Evolutionary conservation across 768 basidiomycete species (phyloP), one percentile per base, ranked within the genome.

Genomic region (Pulveroboletus sp.): DNA sequence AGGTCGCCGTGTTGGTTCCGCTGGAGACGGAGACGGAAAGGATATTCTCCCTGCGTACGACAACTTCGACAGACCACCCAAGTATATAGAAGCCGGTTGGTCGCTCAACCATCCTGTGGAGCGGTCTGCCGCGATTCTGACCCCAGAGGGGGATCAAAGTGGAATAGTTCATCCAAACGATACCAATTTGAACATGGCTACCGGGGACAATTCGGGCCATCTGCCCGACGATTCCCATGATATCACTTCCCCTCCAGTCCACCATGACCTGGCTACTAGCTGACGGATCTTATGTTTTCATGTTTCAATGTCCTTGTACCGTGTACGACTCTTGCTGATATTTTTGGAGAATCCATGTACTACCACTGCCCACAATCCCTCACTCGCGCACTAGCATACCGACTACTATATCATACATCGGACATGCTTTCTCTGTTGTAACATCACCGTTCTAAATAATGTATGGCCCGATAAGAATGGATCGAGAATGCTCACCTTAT

Each of bases 21-120:
- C 69, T 33, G 69, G 69, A 43, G 71, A 57, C 11, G 50, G 65
- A 47, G 60, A 63, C 0, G 72, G 75, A 50, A 79, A 78, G 52
- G 78, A 79, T 27, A 49, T 57, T 0, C 68, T 79, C 21, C 78
- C 78, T 8, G 75, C 76, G 5, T 80, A 79, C 39, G 72, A 78
- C 37, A 60, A 53, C 13, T 41, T 59, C 12, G 77, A 76, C 25
- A 67, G 75, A 10, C 78, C 77, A 23, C 78, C 78, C 23, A 75
- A 72, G 45, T 79, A 79, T 54, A 32, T 59, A 0, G 72, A 72
- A 19, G 42, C 48, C 6, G 32, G 49, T 24, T 49, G 54, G 53
- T 38, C 45, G 12, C 52, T 41, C 7, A 35, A 20, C 7, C 37
- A 39, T 12, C 35, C 38, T 4, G 7, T 4, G 20, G 47, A 48